phyloP scores from a whole-genome alignment of 2,329 filamentous ascomycete genomes.

The Beauveria sp. region DNA sequence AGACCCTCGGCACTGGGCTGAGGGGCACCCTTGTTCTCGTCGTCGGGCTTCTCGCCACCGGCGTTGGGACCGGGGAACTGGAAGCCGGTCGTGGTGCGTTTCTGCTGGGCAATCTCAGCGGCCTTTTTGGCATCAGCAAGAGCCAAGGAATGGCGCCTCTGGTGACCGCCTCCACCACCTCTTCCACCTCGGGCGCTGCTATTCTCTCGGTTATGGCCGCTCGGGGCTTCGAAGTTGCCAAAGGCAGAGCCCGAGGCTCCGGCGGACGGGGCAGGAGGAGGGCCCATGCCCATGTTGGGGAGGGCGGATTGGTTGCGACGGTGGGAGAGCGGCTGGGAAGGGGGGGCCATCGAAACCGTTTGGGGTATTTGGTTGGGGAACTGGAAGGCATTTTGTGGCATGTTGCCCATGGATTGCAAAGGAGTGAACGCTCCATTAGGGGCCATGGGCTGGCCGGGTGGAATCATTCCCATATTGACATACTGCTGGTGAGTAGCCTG shows the following conservation, averaged over 20 bases:
- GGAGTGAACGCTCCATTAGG: conserved; percentile 66
- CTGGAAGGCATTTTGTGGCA: conserved; percentile 79
- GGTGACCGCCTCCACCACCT: conserved; percentile 65
- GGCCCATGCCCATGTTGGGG: conserved; percentile 84
- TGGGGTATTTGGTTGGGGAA: conserved; percentile 73
- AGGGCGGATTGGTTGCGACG: conserved; percentile 97
- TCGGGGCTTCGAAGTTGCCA: conserved; percentile 66
- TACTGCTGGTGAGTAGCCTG: conserved; percentile 96
- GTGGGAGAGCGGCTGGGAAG: conserved; percentile 75
- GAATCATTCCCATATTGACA: conserved; percentile 93
- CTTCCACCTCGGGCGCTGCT: conserved; percentile 31
- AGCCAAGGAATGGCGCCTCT: conserved; percentile 88
- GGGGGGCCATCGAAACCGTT: conserved; percentile 65
- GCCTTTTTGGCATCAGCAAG: conserved; percentile 96
- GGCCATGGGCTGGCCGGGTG: conserved; percentile 68
- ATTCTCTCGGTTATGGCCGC: conserved; percentile 57
- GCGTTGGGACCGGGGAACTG: conserved; percentile 80
- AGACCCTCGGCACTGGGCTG: conserved; percentile 25
- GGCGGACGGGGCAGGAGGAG: conserved; percentile 83
- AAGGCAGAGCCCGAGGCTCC: conserved; percentile 74
- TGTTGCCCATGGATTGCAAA: conserved; percentile 71
- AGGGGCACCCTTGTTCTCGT: conserved; percentile 32
- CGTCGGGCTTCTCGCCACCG: conserved; percentile 52
- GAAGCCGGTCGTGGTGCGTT: conserved; percentile 87
- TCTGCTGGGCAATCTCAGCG: conserved; percentile 92